Percentiles rank a stretch among this genome's conserved stretches.
Evolutionary conservation across 768 basidiomycete genomes (phyloP).

Genomic region (Boletus reticuloceps): DNA sequence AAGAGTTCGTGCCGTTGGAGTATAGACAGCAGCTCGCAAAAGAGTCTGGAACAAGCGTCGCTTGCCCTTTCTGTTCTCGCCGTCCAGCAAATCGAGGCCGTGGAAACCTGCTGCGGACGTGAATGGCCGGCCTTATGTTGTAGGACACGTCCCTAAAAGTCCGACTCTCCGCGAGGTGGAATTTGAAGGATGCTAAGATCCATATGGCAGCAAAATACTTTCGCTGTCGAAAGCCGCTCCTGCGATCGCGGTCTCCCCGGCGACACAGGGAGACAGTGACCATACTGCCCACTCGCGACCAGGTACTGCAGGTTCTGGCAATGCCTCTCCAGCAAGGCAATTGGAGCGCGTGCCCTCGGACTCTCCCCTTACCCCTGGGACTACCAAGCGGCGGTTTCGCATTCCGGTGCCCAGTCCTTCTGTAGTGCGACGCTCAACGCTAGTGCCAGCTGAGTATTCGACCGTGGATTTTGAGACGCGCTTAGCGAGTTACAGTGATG

Average conservation of each 20-base stretch:
- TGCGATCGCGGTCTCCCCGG: conserved; percentile 22
- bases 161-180: conserved; percentile 64
- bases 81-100: conserved; percentile 44
- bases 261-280: conserved; percentile 34
- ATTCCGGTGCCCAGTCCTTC: conserved; percentile 58
- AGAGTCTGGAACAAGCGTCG: conserved; percentile 52
- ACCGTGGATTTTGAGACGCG: conserved; percentile 83
- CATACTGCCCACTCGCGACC: conserved; percentile 16
- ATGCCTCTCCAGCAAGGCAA: conserved; percentile 14
- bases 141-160: conserved; percentile 55
- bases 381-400: conserved; percentile 53
- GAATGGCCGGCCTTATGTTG: conserved; percentile 73
- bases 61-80: conserved; percentile 66
- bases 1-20: conserved; percentile 91
- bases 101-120: conserved; percentile 87
- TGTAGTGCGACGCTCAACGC: conserved; percentile 44
- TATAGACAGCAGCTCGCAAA: conserved; percentile 74
- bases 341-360: conserved; percentile 29
- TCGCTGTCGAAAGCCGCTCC: conserved; percentile 30
- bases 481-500: conserved; percentile 59
- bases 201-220: conserved; percentile 43
- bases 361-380: conserved; percentile 24
- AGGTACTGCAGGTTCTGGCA: conserved; percentile 20
- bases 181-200: conserved; percentile 71
- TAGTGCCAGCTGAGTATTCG: conserved; percentile 74